Evolutionary conservation across 345 rosid species (phyloP), one percentile per base, ranked within the genome.

Genomic region (Pistacia integerrima): DNA sequence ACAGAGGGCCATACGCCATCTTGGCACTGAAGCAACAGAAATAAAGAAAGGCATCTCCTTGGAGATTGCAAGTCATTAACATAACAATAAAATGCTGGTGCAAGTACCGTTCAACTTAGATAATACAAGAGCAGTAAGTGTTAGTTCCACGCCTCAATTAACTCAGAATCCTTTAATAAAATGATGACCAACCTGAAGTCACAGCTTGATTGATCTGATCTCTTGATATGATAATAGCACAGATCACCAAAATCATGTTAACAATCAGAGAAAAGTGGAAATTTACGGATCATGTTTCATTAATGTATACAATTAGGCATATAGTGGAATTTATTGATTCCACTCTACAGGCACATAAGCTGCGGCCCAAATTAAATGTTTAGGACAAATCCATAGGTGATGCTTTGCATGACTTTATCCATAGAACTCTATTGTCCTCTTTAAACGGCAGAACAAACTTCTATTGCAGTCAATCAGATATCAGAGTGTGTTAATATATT

Each of bases 21-120:
- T 56, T 60, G 59, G 3, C 18, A 59, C 73, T 36, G n/a, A 48
- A 76, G 63, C 51, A 49, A 18, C 36, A 58, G 65, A 78, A 69
- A 17, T 10, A 64, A 62, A 67, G 58, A 35, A 6, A 57, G 64
- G 56, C 41, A 16, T 36, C 18, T 64, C 60, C 35, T 54, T 11
- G 77, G 22, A 38, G 59, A 65, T 30, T 52, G 4, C 5, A 51
- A 69, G 71, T 30, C 61, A 54, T 9, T 52, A 28, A 9, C 9
- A 0, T 52, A 17, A 33, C 28, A 54, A 14, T 11, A 11, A 52
- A 49, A 28, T 30, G 44, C 46, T 6, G 38, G n/a, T 48, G 16
- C 20, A 5, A 48, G 52, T 22, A 11, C 20, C 57, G 17, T 66
- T 36, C 7, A 41, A 11, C 10, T 35, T 11, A 10, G 8, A 17